These are phyloP conservation scores for Lachnellula arida DNA, from an alignment of 2,329 filamentous ascomycete genomes.

Conservation along the genomic window DNA sequence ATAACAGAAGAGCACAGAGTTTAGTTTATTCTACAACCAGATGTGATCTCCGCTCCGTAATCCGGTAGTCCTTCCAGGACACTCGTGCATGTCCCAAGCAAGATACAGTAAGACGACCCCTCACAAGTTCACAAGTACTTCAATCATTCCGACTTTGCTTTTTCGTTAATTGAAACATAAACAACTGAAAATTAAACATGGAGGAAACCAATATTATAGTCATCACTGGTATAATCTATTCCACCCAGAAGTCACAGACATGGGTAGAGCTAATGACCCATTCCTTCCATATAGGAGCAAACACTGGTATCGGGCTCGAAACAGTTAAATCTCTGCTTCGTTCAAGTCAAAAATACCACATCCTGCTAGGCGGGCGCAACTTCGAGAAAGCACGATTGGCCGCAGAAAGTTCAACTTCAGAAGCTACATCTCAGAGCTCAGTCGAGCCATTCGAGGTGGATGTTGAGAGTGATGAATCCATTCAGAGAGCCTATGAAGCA, in stretches of 20 bases:
- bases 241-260: no score
- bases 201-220: background rate
- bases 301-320: constrained; percentile 38
- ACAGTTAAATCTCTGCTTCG: constrained; percentile 24
- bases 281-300: constrained; percentile 34
- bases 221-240: background rate
- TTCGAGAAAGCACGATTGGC: constrained; percentile 39
- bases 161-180: no score
- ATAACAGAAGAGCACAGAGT: no score
- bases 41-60: no score
- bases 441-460: constrained; percentile 27
- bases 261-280: background rate
- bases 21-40: no score
- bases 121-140: no score
- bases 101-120: no score
- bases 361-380: constrained; percentile 41
- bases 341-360: constrained; percentile 14
- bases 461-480: constrained; percentile 30
- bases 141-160: no score
- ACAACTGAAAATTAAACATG: background rate
- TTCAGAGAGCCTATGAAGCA: constrained; percentile 25
- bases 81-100: no score
- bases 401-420: constrained; percentile 28
- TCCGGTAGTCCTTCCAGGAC: no score
- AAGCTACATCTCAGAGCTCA: constrained; percentile 30